Evolutionary conservation across 768 basidiomycete genomes (phyloP), one percentile per base, ranked within the genome.

Genomic region (Mycena belliarum): DNA sequence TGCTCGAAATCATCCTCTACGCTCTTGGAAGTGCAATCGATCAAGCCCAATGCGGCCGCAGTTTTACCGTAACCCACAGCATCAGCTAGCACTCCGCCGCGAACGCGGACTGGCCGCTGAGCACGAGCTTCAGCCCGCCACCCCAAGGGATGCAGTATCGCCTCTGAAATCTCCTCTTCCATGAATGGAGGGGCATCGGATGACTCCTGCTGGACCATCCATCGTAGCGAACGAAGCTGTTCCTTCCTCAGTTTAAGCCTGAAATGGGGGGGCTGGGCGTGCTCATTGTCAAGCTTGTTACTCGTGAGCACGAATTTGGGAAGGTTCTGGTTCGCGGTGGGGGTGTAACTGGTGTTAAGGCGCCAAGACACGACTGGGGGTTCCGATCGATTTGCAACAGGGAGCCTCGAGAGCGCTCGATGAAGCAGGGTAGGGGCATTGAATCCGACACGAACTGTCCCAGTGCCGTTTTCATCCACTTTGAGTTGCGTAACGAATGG

Each of bases 61-160:
- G 95, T 98, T 75, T 98, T 98, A 18, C 95, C 95, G 67, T 98
- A 98, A 49, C 95, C 95, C 59, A 98, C 95, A 75, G 95, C 89
- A 66, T 98, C 95, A 14, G 95, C 95, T 43, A 97, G 83, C 46
- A 97, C 95, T 12, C 95, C 95, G 18, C 95, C 95, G 52, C 91
- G 82, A 40, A 97, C 75, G 57, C 73, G 80, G 49, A 92, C 81
- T 0, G 88, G 83, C 32, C 94, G 75, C 63, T 90, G 85, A 4
- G 91, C 94, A 40, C 91, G 87, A 38, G 91, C 95, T 71, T 97
- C 94, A n/a, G 92, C 93, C 63, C 93, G 81, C 95, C 95, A 98
- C 8, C 93, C 91, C 14, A 97, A 75, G 49, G 93, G 86, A 57
- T 86, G 88, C 4, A 95, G 77, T 44, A 91, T 82, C 4, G 93